Percentiles rank a stretch among this genome's conserved stretches.
Evolutionary conservation across 495 filamentous ascomycete genomes (phyloP).

Genomic region (Wilcoxina mikolae): DNA sequence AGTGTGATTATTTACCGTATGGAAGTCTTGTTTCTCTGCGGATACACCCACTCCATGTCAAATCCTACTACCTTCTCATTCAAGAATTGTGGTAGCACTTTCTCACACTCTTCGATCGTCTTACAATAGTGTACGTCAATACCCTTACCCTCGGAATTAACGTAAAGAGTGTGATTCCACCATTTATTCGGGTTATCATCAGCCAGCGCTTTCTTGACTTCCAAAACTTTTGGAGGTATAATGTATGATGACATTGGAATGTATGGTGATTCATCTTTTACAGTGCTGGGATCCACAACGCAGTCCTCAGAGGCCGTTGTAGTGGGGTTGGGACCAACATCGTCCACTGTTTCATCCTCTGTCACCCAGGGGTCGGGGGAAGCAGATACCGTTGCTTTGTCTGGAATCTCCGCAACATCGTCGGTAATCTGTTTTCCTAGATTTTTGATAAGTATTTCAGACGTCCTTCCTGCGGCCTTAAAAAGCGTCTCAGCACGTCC

Average conservation of each 20-base stretch:
- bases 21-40: neutral
- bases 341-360: neutral
- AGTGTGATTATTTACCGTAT: neutral
- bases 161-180: slow-evolving; percentile 57
- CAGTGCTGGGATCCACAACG: too few relatives aligned
- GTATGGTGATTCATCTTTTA: too few relatives aligned
- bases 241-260: slow-evolving; percentile 17
- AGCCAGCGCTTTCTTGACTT: neutral
- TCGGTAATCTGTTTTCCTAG: neutral
- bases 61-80: slow-evolving; percentile 60
- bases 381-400: neutral
- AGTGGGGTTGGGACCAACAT: neutral
- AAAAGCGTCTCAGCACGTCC: neutral
- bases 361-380: neutral
- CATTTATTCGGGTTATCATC: slow-evolving; percentile 40
- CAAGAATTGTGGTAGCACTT: slow-evolving; percentile 50
- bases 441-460: neutral
- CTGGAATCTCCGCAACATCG: neutral
- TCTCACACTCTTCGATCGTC: slow-evolving; percentile 48
- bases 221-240: slow-evolving; percentile 7
- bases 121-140: slow-evolving; percentile 65
- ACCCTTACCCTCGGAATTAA: slow-evolving; percentile 34
- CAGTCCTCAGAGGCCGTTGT: too few relatives aligned
- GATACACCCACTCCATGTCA: slow-evolving; percentile 65
- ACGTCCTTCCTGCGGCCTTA: neutral